Percentiles rank a stretch among this genome's conserved stretches.
Evolutionary conservation across 2,329 filamentous ascomycete species (phyloP).

Genomic region (Trichoderma asperellum): DNA sequence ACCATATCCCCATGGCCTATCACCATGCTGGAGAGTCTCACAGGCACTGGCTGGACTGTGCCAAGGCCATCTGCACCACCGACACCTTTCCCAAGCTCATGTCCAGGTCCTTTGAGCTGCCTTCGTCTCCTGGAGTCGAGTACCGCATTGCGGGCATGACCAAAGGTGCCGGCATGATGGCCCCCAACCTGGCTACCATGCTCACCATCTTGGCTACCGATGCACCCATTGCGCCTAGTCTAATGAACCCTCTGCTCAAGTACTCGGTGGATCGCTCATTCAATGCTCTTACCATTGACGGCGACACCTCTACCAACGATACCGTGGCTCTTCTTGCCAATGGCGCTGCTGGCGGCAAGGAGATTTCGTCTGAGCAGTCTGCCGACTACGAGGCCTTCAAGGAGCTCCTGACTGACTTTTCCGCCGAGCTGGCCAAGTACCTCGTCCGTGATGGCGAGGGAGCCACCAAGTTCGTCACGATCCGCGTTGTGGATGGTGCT

Average conservation of each 20-base stretch:
- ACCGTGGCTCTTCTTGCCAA: conserved; percentile 95
- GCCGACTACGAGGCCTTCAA: conserved; percentile 73
- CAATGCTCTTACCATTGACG: conserved; percentile 96
- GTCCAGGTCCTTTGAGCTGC: conserved; percentile 81
- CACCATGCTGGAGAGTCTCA: conserved; percentile 73
- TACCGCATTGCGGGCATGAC: conserved; percentile 94
- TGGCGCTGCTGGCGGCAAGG: conserved; percentile 78
- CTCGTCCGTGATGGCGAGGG: conserved; percentile 96
- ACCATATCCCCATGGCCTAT: conserved; percentile 78
- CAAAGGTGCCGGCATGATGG: conserved; percentile 98
- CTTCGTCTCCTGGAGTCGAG: conserved; percentile 72
- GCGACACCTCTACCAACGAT: conserved; percentile 97
- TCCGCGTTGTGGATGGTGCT: conserved; percentile 76
- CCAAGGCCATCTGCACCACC: conserved; percentile 94
- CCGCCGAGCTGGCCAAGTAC: conserved; percentile 83
- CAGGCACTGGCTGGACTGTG: conserved; percentile 83
- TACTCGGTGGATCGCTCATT: conserved; percentile 82
- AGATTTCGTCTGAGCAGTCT: conserved; percentile 58
- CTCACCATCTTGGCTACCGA: conserved; percentile 92
- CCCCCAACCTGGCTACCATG: conserved; percentile 97
- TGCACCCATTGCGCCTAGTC: conserved; percentile 70
- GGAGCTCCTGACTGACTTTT: conserved; percentile 73
- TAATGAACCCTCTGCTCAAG: conserved; percentile 71
- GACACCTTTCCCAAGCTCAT: conserved; percentile 97
- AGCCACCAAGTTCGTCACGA: conserved; percentile 96